Conservation (phyloP, 176 grass and related monocot species). For the Chloris gayana region DNA sequence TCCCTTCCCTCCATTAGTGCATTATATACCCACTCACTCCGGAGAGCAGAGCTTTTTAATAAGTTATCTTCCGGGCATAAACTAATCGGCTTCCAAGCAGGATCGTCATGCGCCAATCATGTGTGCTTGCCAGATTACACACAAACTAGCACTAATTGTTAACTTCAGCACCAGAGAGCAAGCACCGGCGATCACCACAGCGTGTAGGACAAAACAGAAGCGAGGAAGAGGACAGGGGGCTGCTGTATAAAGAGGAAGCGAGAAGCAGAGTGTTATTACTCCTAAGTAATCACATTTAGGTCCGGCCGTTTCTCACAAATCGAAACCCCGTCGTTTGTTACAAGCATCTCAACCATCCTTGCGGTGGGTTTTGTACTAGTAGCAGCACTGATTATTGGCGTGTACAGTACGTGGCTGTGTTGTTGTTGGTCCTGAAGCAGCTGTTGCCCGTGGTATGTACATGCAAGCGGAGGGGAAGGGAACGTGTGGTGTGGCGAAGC, state of each 20-base stretch:
- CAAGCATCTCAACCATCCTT: background rate
- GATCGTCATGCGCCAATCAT: slow-evolving; percentile 40
- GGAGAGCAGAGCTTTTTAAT: background rate
- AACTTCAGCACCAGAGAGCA: background rate
- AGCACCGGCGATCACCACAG: background rate
- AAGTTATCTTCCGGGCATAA: slow-evolving; percentile 40
- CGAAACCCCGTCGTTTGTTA: background rate
- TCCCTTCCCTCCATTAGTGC: slow-evolving; percentile 35
- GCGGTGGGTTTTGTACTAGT: background rate
- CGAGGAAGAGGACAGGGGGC: background rate
- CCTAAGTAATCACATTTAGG: slow-evolving; percentile 50
- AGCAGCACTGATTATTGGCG: slow-evolving; percentile 28
- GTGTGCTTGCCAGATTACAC: background rate
- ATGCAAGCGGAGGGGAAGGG: background rate
- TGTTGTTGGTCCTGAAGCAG: background rate
- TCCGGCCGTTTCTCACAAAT: background rate
- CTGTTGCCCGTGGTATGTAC: slow-evolving; percentile 19
- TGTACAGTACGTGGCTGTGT: too few species aligned
- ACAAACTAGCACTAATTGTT: background rate
- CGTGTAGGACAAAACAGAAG: slow-evolving; percentile 57
- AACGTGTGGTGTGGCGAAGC: background rate
- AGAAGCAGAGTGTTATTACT: background rate
- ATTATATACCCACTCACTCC: background rate
- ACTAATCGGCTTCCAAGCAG: slow-evolving; percentile 40
- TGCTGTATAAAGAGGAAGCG: background rate